These are phyloP conservation scores for Aspergillus sp. DNA, from an alignment of 2,329 filamentous ascomycete species.

Conservation along the genomic window DNA sequence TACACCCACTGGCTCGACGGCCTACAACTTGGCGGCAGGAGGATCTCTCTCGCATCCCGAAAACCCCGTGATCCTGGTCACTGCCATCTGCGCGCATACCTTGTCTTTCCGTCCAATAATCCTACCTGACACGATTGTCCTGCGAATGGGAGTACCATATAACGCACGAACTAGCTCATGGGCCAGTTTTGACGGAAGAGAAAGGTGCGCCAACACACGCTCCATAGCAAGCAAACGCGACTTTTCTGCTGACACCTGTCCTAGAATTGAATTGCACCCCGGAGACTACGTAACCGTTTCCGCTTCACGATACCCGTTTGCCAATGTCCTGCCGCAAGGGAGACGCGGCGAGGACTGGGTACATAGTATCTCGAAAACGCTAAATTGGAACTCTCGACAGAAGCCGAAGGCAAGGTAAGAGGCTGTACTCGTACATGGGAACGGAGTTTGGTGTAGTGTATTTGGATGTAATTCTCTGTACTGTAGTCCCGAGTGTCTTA, in stretches of 20 bases:
- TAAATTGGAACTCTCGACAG: conserved; percentile 45
- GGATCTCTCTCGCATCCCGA: conserved; percentile 92
- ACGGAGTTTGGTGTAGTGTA: background rate
- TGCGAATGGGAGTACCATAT: conserved; percentile 90
- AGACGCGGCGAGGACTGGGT: conserved; percentile 44
- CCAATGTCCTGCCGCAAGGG: conserved; percentile 39
- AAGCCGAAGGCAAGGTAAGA: conserved; percentile 36
- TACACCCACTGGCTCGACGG: conserved; percentile 88
- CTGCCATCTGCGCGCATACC: conserved; percentile 89
- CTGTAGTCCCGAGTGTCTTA: conserved; percentile 1
- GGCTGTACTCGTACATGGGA: background rate
- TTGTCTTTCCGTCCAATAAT: conserved; percentile 95
- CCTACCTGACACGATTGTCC: conserved; percentile 87
- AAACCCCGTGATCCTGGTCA: conserved; percentile 91
- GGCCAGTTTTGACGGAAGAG: conserved; percentile 95
- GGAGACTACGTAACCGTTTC: conserved; percentile 48
- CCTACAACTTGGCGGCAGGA: conserved; percentile 93
- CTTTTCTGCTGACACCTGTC: background rate
- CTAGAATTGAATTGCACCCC: conserved; percentile 40
- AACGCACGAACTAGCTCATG: conserved; percentile 81
- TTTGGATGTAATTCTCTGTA: too few relatives aligned
- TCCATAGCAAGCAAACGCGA: background rate
- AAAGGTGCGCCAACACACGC: conserved; percentile 47
- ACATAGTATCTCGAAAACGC: conserved; percentile 42
- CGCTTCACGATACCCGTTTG: conserved; percentile 45